Evolutionary conservation across 306 rosid species (phyloP), one percentile per base, ranked within the genome.

Genomic region (Casuarina cunninghamiana): DNA sequence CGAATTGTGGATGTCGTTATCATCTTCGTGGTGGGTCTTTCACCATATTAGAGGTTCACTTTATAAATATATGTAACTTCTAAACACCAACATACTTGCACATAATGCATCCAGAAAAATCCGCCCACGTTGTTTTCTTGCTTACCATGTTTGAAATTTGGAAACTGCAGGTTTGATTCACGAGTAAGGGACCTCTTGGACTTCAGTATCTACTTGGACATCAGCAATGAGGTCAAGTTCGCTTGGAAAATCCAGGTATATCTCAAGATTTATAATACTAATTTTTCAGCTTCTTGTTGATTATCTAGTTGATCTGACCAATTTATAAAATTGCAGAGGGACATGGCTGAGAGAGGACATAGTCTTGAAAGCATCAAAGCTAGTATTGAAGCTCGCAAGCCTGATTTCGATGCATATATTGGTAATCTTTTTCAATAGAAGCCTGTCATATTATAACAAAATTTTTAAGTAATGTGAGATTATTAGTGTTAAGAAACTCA

Each of bases 311-410:
- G 45, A 77, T 61, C 75, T 79, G 15, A 84, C 49, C 10, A 79
- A 63, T 53, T 67, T 37, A 39, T 46, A 78, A 78, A 74, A 79
- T 75, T 62, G 69, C 83, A 96, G 99, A 91, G 99, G 78, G 99
- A 96, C 87, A 96, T 96, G 99, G 97, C 99, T 43, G 99, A 96
- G 72, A 94, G 99, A 73, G 99, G 99, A 68, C 99, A 96, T 61
- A 96, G 99, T 73, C 99, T 96, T 48, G 99, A 96, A 84, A 96
- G 99, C 88, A 96, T 96, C 87, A 96, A 96, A 84, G 99, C 98
- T 81, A 96, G 99, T 75, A 96, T 96, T 51, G 93, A 96, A 86
- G 98, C 98, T 60, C 87, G 99, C 53, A 96, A 96, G 74, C 99
- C 99, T 60, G 99, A 96, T 66, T 96, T 96, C 57, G 99, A 96